phyloP scores from a whole-genome alignment of 2,329 filamentous ascomycete species.

The Bipolaris oryzae region DNA sequence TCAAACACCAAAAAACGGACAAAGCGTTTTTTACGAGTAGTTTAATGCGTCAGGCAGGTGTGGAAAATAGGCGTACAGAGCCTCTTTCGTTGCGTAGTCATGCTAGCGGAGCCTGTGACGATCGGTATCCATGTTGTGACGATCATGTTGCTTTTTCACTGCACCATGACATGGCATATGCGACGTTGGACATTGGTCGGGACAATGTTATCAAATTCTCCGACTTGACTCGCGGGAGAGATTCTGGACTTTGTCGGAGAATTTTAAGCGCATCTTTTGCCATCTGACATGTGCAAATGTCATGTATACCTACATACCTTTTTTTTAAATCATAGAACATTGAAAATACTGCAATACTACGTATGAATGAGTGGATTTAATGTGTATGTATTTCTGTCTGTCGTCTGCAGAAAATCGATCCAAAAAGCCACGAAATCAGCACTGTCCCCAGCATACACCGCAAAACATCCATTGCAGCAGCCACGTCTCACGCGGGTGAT shows the following conservation, averaged over 20 bases:
- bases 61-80: slow-evolving; percentile 17
- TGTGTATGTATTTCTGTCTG: too few relatives aligned
- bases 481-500: not conserved
- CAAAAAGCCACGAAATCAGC: not conserved
- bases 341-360: too few relatives aligned
- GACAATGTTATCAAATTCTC: too few relatives aligned
- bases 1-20: not conserved
- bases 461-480: not conserved
- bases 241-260: too few relatives aligned
- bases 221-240: too few relatives aligned
- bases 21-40: not conserved
- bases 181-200: not conserved
- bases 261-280: not conserved
- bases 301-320: too few relatives aligned
- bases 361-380: too few relatives aligned
- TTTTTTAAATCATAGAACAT: too few relatives aligned
- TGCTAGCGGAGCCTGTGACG: not conserved
- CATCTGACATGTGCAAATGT: not conserved
- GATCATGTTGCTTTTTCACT: not conserved
- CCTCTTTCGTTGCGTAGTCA: slow-evolving; percentile 9
- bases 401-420: not conserved
- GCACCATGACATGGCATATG: not conserved
- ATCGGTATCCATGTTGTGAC: not conserved
- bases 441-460: not conserved
- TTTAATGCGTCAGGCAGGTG: slow-evolving; percentile 15